Evolutionary conservation across 208 protist genomes (phyloP).

Genomic region (Leishmania tropica): DNA sequence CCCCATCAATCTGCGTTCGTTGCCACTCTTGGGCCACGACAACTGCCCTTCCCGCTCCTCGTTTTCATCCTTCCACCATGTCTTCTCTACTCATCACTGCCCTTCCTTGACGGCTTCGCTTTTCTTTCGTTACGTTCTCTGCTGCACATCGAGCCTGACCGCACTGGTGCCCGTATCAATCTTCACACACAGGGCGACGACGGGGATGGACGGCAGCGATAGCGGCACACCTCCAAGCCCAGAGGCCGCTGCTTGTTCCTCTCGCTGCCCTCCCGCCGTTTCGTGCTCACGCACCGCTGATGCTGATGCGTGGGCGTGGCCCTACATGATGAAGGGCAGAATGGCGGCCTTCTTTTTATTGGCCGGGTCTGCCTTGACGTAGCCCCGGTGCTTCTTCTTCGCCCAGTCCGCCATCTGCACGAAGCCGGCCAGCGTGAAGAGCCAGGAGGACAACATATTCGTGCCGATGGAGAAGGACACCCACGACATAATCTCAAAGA

Average conservation of each 20-base stretch:
- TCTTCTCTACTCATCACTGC: not conserved
- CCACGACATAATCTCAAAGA: slow-evolving; percentile 95
- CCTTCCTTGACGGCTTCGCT: not conserved
- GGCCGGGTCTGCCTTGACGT: slow-evolving; percentile 76
- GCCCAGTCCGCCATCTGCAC: slow-evolving; percentile 90
- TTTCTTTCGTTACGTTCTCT: not conserved
- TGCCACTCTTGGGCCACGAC: not conserved
- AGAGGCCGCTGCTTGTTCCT: not conserved
- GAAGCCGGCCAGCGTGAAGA: slow-evolving; percentile 81
- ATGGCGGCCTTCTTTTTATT: slow-evolving; percentile 83
- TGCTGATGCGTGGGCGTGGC: not conserved
- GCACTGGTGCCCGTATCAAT: too few relatives aligned
- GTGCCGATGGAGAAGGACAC: slow-evolving; percentile 91
- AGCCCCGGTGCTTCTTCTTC: slow-evolving; percentile 84
- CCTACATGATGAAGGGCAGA: slow-evolving; percentile 82
- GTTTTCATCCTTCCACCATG: not conserved
- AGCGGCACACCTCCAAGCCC: not conserved
- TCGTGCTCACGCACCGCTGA: not conserved
- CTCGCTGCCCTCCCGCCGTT: not conserved
- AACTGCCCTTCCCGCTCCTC: not conserved
- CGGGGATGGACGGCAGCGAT: not conserved
- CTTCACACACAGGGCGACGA: not conserved
- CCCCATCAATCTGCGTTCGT: not conserved
- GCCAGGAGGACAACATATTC: slow-evolving; percentile 75
- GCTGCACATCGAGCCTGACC: too few relatives aligned